A percentile compares a stretch with the other conserved stretches of the same genome.
Conservation (phyloP, 108 stramenopile genomes). For the Cyclotella sp. region DNA sequence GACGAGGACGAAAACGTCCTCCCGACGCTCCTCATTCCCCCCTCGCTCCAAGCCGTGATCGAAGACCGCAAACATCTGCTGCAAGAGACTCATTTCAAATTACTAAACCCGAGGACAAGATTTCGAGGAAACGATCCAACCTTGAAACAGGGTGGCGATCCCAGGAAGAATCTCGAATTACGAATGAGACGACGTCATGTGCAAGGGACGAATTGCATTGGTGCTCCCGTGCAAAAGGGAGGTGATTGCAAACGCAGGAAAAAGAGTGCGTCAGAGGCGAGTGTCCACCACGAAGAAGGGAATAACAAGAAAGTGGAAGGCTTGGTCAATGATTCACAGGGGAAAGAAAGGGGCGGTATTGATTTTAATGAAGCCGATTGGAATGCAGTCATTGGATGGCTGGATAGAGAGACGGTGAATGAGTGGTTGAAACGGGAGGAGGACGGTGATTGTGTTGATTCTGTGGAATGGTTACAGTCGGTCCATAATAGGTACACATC, state of each 20-base stretch:
- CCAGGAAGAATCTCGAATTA: constrained; percentile 64
- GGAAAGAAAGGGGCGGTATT: not conserved
- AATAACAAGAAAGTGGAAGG: not conserved
- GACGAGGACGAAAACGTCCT: not conserved
- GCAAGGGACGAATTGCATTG: not conserved
- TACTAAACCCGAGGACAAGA: constrained; percentile 49
- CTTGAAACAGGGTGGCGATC: constrained; percentile 80
- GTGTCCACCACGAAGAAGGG: not conserved
- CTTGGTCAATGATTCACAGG: not conserved
- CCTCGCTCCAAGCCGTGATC: constrained; percentile 23
- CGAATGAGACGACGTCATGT: constrained; percentile 18
- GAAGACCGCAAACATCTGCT: constrained; percentile 16
- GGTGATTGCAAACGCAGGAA: not conserved
- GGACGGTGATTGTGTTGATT: not conserved
- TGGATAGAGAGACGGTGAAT: constrained; percentile 26
- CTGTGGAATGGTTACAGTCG: constrained; percentile 13
- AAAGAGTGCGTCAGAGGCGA: not conserved
- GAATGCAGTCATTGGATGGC: constrained; percentile 20
- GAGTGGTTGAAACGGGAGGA: constrained; percentile 24
- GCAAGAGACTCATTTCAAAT: constrained; percentile 15
- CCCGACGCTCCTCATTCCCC: constrained; percentile 20
- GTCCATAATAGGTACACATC: not conserved
- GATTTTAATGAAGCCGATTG: constrained; percentile 9
- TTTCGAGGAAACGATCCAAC: constrained; percentile 62
- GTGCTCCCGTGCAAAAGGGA: too few relatives aligned